A percentile compares a stretch with the other conserved stretches of the same genome.
Conservation (phyloP, 306 rosid genomes). For the Pterocarpus santalinus region DNA sequence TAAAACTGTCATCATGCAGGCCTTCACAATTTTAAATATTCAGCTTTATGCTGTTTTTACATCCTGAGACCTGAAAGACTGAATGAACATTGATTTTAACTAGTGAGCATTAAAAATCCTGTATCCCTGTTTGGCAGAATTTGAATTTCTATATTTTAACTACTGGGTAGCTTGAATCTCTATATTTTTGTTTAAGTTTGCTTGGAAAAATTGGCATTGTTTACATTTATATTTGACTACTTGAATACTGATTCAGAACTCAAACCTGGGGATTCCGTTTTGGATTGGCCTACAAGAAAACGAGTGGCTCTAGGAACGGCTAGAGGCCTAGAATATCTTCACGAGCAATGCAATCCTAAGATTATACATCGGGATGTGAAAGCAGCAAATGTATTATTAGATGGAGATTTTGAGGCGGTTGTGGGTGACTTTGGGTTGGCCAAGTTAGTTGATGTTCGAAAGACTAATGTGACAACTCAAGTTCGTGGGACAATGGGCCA, state of each 20-base stretch:
- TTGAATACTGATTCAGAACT: conserved; percentile 64
- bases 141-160: neutral
- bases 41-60: conserved; percentile 28
- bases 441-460: conserved; percentile 86
- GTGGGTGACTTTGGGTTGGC: conserved; percentile 97
- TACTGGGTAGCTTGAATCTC: conserved; percentile 18
- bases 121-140: conserved; percentile 12
- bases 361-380: conserved; percentile 96
- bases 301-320: conserved; percentile 91
- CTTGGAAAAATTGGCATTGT: conserved; percentile 27
- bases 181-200: neutral
- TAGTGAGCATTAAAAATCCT: neutral
- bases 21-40: conserved; percentile 8
- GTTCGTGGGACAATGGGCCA: conserved; percentile 99
- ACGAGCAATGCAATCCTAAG: conserved; percentile 94
- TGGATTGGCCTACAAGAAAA: conserved; percentile 86
- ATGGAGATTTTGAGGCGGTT: conserved; percentile 94
- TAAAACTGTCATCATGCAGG: conserved; percentile 21
- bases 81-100: conserved; percentile 20
- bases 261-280: conserved; percentile 77
- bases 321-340: conserved; percentile 93
- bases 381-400: conserved; percentile 94
- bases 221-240: conserved; percentile 40
- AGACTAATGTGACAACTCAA: conserved; percentile 89
- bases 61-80: conserved; percentile 19